Evolutionary conservation across 2,329 filamentous ascomycete genomes (phyloP).

Genomic region (Calonectria fujianensis): DNA sequence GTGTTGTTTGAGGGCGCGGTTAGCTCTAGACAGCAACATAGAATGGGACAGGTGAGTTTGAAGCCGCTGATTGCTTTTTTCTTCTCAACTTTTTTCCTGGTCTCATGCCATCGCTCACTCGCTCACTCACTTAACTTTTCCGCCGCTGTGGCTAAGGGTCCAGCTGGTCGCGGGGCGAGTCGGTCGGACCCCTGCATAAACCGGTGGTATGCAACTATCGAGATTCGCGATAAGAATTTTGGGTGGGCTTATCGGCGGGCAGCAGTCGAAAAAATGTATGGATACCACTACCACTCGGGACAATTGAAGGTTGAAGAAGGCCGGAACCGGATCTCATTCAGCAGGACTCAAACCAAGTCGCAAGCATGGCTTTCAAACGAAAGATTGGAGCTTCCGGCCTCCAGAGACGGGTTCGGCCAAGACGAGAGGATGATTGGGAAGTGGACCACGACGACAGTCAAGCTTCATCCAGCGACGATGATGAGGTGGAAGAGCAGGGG

Average conservation of each 20-base stretch:
- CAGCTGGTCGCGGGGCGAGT: conserved; percentile 12
- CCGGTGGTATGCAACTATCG: conserved; percentile 34
- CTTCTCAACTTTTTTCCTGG: background rate
- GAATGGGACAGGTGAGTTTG: conserved; percentile 23
- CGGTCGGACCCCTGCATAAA: conserved; percentile 13
- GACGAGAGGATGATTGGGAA: conserved; percentile 67
- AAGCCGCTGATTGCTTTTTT: background rate
- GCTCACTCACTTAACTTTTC: conserved; percentile 10
- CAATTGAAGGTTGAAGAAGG: background rate
- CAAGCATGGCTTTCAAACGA: conserved; percentile 62
- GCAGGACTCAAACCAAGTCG: background rate
- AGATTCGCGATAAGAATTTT: conserved; percentile 33
- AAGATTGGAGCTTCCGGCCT: conserved; percentile 62
- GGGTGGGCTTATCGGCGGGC: conserved; percentile 31
- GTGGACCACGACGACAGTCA: conserved; percentile 61
- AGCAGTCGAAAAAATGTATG: conserved; percentile 30
- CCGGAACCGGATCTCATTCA: background rate
- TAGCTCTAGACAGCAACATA: conserved; percentile 21
- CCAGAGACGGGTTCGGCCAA: conserved; percentile 66
- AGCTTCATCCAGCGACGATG: conserved; percentile 53
- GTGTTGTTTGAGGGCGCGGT: conserved; percentile 25
- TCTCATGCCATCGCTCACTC: background rate
- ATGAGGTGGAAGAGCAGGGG: conserved; percentile 57
- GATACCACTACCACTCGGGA: background rate
- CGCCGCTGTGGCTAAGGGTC: background rate